phyloP scores from a whole-genome alignment of 176 grass and related monocot genomes.

The Aegilops sharonensis region DNA sequence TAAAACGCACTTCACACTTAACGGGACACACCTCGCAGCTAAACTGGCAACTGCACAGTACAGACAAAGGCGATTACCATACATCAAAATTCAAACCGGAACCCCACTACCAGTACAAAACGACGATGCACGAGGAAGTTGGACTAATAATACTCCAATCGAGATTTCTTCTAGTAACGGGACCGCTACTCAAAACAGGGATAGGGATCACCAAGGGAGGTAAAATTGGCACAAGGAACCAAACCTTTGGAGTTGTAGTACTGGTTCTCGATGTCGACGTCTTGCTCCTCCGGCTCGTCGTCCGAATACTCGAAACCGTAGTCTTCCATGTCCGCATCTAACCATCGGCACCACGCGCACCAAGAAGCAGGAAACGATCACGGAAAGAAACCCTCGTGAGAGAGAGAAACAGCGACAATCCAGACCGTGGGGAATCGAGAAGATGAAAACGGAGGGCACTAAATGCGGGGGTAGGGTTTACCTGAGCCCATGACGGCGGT shows the following conservation, averaged over 20 bases:
- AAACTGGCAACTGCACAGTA: not conserved
- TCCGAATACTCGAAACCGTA: slow-evolving; percentile 99
- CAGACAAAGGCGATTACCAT: not conserved
- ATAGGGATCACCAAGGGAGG: not conserved
- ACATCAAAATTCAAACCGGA: not conserved
- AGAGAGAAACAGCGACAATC: not conserved
- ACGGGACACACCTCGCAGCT: not conserved
- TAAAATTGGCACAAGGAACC: not conserved
- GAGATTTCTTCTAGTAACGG: not conserved
- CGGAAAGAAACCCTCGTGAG: not conserved
- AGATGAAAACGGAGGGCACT: not conserved
- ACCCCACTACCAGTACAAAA: not conserved
- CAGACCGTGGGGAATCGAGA: slow-evolving; percentile 18
- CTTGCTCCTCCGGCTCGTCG: slow-evolving; percentile 93
- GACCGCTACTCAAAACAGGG: not conserved
- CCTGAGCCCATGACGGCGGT: slow-evolving; percentile 60
- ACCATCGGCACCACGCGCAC: not conserved
- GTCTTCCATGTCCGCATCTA: slow-evolving; percentile 99
- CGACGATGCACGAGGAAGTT: not conserved
- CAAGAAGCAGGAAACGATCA: slow-evolving; percentile 20
- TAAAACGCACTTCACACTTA: not conserved
- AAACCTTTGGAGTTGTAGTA: slow-evolving; percentile 99
- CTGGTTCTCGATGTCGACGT: slow-evolving; percentile 99
- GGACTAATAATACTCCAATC: not conserved
- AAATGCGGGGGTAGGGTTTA: slow-evolving; percentile 7